Conservation (phyloP, 164 flowering plant genomes). For the Vitis amurensis region DNA sequence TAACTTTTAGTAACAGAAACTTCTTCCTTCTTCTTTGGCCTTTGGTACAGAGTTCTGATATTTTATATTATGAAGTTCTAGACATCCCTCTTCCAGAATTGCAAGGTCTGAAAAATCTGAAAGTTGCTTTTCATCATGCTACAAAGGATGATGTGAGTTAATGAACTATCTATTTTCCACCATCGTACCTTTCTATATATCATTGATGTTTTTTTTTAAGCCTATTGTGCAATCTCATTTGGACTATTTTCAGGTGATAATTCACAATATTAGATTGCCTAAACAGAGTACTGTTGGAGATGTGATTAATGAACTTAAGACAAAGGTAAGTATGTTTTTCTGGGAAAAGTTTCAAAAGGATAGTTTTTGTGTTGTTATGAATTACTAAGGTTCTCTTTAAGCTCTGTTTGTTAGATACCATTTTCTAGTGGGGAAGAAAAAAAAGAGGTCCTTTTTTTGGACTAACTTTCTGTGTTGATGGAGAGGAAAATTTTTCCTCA, state of each 20-base stretch:
- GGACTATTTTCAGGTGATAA: slow-evolving; percentile 56
- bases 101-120: slow-evolving; percentile 85
- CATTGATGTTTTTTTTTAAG: neutral
- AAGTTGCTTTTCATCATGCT: slow-evolving; percentile 87
- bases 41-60: slow-evolving; percentile 70
- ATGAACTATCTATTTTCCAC: neutral
- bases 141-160: slow-evolving; percentile 72
- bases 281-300: slow-evolving; percentile 93
- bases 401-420: neutral
- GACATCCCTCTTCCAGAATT: slow-evolving; percentile 94
- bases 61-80: slow-evolving; percentile 88
- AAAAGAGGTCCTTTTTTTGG: too few species aligned
- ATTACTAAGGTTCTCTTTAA: neutral
- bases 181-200: neutral
- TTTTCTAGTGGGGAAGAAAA: too few species aligned
- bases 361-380: neutral
- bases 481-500: neutral
- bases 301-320: slow-evolving; percentile 77
- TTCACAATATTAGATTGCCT: slow-evolving; percentile 81
- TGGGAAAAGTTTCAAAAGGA: neutral
- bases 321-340: slow-evolving; percentile 47
- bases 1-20: neutral
- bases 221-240: neutral
- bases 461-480: neutral
- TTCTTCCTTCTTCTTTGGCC: slow-evolving; percentile 5